Evolutionary conservation across 208 protist species (phyloP), one percentile per base, ranked within the genome.

Genomic region (Trypanosoma theileri): DNA sequence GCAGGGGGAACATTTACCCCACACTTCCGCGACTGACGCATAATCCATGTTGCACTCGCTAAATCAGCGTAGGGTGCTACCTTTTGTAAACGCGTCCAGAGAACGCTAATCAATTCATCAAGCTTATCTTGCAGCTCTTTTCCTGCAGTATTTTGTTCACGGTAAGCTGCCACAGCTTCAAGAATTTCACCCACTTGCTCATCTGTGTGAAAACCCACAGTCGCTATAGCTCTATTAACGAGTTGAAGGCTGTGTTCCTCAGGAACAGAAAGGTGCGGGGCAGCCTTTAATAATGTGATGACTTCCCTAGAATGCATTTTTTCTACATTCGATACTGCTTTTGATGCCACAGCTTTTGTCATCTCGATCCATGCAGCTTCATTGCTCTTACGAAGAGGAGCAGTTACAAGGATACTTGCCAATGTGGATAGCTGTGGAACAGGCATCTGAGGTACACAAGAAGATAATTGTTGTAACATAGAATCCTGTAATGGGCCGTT

Each of bases 301-400:
- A 66, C 85, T 61, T 94, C 85, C 19, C 84, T 80, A 26, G 88
- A 94, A 64, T 94, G 88, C 59, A 91, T 85, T 41, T 70, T 77
- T 4, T 86, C 85, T 17, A 76, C 73, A 63, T 63, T 59, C 16
- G 57, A 60, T 14, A 92, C 41, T n/a, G 72, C 63, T 28, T 69
- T 80, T 40, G 54, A 46, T 45, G 84, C 53, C 26, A 89, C 74
- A 16, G 59, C 53, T 14, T 73, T 57, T n/a, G 71, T 73, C 13
- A 90, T 45, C 41, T 57, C 59, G 54, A 63, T 54, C 84, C 85
- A 92, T 52, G 62, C 54, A 19, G 50, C 73, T 22, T 75, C 69
- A 60, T 91, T 59, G 17, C 48, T 66, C 21, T 54, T 66, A 45
- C 76, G 69, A 45, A 91, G 52, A 11, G 72, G 52, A 63, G 81